Conservation (phyloP, 148 eudicot species). For the Rhododendron williamsianum region DNA sequence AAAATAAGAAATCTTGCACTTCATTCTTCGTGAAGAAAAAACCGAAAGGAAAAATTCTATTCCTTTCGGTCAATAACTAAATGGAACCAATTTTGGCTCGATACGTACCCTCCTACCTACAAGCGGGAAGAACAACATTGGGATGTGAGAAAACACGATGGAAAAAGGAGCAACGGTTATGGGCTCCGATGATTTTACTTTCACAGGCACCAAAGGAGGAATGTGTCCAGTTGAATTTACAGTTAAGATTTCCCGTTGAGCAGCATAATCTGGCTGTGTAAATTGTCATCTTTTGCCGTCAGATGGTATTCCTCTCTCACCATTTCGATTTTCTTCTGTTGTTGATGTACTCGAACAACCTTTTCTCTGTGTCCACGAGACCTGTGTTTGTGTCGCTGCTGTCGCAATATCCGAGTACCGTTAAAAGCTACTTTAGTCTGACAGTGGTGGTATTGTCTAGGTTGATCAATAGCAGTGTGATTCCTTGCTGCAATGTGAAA, state of each 20-base stretch:
- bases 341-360: neutral
- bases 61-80: conserved; percentile 7
- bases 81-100: conserved; percentile 16
- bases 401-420: conserved; percentile 14
- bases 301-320: conserved; percentile 75
- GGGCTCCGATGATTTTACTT: conserved; percentile 52
- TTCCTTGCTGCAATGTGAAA: conserved; percentile 49
- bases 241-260: conserved; percentile 60
- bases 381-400: conserved; percentile 26
- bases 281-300: conserved; percentile 57
- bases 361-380: conserved; percentile 18
- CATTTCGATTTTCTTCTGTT: conserved; percentile 8
- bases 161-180: conserved; percentile 59
- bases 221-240: conserved; percentile 54
- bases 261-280: conserved; percentile 68
- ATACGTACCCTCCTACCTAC: conserved; percentile 29
- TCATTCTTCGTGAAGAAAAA: neutral
- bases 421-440: conserved; percentile 33
- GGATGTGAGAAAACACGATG: conserved; percentile 66
- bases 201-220: conserved; percentile 48
- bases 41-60: neutral
- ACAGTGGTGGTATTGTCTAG: conserved; percentile 55
- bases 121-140: conserved; percentile 53
- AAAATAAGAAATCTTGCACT: neutral
- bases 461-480: conserved; percentile 63